Conservation (phyloP, 257 asterid genomes). For the Solanum appendiculatum region DNA sequence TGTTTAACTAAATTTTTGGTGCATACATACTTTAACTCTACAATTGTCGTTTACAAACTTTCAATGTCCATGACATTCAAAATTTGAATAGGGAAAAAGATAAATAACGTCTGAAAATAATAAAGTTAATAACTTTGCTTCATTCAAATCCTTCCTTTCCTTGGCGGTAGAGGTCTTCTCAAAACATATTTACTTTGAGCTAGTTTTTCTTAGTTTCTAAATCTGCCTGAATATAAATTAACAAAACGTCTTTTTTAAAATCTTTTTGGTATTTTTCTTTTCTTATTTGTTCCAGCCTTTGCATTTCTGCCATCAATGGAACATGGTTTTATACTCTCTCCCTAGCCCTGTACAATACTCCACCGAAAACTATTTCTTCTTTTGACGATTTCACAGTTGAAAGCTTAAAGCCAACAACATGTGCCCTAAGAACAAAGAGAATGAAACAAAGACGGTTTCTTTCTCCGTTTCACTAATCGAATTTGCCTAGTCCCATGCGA, state of each 20-base stretch:
- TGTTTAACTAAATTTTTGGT: not conserved
- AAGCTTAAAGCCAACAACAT: not conserved
- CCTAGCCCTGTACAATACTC: constrained; percentile 30
- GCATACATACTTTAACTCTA: not conserved
- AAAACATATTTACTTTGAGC: not conserved
- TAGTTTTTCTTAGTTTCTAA: not conserved
- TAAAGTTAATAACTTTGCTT: not conserved
- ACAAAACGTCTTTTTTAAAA: not conserved
- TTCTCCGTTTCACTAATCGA: constrained; percentile 21
- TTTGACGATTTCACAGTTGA: not conserved
- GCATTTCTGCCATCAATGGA: constrained; percentile 1
- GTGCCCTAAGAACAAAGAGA: not conserved
- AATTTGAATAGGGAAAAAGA: not conserved
- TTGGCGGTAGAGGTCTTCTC: not conserved
- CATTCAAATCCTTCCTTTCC: not conserved
- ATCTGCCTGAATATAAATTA: not conserved
- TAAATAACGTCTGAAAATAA: not conserved
- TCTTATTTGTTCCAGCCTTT: not conserved
- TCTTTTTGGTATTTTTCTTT: not conserved
- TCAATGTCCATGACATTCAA: not conserved
- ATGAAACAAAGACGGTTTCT: constrained; percentile 47
- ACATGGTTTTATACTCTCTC: not conserved
- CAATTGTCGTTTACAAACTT: not conserved
- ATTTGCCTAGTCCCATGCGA: constrained; percentile 50
- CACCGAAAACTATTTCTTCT: constrained; percentile 15